Conservation (phyloP, 106 monocot species). For the Dioscorea dumetorum region DNA sequence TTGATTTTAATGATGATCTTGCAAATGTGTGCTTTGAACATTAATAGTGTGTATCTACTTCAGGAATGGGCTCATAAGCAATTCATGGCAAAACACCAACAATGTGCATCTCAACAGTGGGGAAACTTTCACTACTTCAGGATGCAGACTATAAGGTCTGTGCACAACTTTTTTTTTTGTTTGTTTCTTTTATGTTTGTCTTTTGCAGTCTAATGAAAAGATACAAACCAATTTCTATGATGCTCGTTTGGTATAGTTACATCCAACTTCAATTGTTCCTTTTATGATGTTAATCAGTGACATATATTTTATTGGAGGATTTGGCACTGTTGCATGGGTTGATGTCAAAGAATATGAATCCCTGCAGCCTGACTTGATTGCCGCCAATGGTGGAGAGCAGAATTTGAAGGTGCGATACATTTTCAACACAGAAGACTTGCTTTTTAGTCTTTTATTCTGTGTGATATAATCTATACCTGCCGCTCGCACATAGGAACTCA, state of each 20-base stretch:
- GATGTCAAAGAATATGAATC: constrained; percentile 82
- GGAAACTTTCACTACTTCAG: constrained; percentile 96
- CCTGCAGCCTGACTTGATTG: constrained; percentile 80
- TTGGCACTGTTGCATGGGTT: constrained; percentile 89
- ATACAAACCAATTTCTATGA: too few relatives aligned
- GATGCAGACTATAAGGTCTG: constrained; percentile 88
- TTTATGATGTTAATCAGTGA: constrained; percentile 34
- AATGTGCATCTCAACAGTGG: constrained; percentile 96
- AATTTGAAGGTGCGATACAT: constrained; percentile 54
- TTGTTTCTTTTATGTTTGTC: neutral
- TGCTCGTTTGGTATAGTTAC: neutral
- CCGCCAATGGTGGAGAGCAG: constrained; percentile 72
- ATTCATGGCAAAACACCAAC: constrained; percentile 81
- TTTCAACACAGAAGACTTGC: too few relatives aligned
- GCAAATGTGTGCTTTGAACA: neutral
- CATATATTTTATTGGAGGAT: constrained; percentile 94
- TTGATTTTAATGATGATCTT: neutral
- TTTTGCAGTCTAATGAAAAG: neutral
- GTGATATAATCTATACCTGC: neutral
- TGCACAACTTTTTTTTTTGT: neutral
- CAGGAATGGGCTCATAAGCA: constrained; percentile 88
- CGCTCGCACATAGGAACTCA: constrained; percentile 55
- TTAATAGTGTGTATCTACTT: neutral
- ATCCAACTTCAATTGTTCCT: neutral
- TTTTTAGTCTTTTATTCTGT: neutral